Conservation (phyloP, 225 moss, liverwort and hornwort genomes). For the Polytrichum commune region DNA sequence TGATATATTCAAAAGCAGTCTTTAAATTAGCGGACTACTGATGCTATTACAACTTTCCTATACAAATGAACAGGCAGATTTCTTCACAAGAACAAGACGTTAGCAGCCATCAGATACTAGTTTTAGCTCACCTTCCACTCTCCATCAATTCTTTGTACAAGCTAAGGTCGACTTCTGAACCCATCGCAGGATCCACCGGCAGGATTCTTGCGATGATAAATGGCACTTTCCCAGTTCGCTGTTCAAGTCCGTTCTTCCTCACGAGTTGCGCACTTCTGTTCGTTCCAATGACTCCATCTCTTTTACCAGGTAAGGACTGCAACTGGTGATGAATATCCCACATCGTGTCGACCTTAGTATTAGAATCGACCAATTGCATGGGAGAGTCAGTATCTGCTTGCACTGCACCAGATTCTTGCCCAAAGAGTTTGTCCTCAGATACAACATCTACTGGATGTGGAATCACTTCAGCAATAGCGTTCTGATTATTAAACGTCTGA, state of each 20-base stretch:
- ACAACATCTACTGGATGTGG: background rate
- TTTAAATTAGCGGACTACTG: no score
- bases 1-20: no score
- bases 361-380: background rate
- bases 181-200: conserved; percentile 33
- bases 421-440: background rate
- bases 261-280: background rate
- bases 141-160: conserved; percentile 40
- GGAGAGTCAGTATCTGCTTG: background rate
- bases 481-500: conserved; percentile 8
- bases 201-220: conserved; percentile 28
- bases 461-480: conserved; percentile 3
- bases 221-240: conserved; percentile 13
- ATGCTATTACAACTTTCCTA: no score
- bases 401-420: background rate
- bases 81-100: background rate
- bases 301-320: conserved; percentile 15
- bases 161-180: conserved; percentile 35
- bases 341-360: conserved; percentile 7
- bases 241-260: background rate
- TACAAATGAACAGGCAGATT: background rate
- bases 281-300: background rate
- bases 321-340: conserved; percentile 14
- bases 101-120: background rate
- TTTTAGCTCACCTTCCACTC: conserved; percentile 43